These are phyloP conservation scores for Alternaria sp. DNA, from an alignment of 2,329 filamentous ascomycete genomes.

Conservation along the genomic window DNA sequence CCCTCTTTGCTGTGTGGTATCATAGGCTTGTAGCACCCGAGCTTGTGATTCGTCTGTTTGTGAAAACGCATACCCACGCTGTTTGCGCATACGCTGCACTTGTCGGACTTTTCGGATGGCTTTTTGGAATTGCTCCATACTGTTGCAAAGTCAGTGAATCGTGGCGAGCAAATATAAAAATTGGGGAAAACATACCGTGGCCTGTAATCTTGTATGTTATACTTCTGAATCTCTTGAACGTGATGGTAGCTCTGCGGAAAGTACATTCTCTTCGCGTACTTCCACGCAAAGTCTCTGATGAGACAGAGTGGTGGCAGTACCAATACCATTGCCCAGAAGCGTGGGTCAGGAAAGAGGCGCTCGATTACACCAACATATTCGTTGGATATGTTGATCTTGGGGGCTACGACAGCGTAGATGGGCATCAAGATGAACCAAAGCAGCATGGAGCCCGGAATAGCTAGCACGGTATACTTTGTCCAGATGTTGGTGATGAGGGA, in stretches of 20 bases:
- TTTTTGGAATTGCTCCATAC: constrained; percentile 99
- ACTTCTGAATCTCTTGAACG: constrained; percentile 99
- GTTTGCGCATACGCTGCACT: constrained; percentile 98
- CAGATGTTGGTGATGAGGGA: constrained; percentile 95
- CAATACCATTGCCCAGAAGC: constrained; percentile 92
- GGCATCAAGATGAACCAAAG: constrained; percentile 94
- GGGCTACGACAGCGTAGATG: constrained; percentile 85
- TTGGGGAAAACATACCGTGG: constrained; percentile 72
- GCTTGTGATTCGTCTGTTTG: constrained; percentile 97
- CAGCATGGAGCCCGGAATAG: constrained; percentile 90
- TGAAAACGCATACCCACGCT: constrained; percentile 97
- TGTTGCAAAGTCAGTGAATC: constrained; percentile 47
- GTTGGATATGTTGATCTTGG: constrained; percentile 78
- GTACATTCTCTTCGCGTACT: constrained; percentile 98
- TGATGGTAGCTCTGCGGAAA: constrained; percentile 95
- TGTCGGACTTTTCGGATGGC: constrained; percentile 98
- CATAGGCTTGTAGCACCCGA: constrained; percentile 93
- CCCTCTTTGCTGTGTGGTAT: constrained; percentile 91
- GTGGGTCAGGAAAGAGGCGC: constrained; percentile 78
- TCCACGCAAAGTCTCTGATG: constrained; percentile 91
- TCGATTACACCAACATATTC: constrained; percentile 90
- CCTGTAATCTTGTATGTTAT: constrained; percentile 98
- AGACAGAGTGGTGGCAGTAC: constrained; percentile 84
- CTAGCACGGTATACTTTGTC: constrained; percentile 97
- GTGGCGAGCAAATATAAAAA: neutral